Conservation (phyloP, 805 yeast genomes). For the Myxozyma lipomycoides region DNA sequence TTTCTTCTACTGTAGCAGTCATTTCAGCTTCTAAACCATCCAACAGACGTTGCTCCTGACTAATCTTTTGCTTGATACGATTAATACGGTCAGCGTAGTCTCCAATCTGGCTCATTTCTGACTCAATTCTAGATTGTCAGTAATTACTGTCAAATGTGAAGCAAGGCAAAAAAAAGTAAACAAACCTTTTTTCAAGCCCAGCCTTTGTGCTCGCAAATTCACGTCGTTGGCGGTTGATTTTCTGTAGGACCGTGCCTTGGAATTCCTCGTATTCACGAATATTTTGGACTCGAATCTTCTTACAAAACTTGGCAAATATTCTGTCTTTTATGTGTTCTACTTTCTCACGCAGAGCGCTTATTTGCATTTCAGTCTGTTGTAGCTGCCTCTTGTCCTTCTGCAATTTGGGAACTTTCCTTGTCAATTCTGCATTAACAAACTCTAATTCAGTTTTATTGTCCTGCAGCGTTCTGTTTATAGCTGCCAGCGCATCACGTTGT, state of each 20-base stretch:
- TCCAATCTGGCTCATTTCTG: constrained; percentile 57
- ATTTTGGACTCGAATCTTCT: constrained; percentile 48
- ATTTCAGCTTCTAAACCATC: constrained; percentile 39
- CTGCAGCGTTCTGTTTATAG: constrained; percentile 25
- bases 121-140: constrained; percentile 39
- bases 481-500: constrained; percentile 34
- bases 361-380: constrained; percentile 32
- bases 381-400: constrained; percentile 34
- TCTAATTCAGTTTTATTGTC: constrained; percentile 34
- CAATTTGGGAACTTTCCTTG: constrained; percentile 45
- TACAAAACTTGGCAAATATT: constrained; percentile 50
- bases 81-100: constrained; percentile 50
- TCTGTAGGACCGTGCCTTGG: constrained; percentile 46
- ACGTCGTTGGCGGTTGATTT: constrained; percentile 49
- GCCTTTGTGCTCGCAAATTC: constrained; percentile 56
- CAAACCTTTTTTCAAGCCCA: constrained; percentile 55
- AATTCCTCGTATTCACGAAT: constrained; percentile 67
- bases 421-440: constrained; percentile 19
- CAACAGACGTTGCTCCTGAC: constrained; percentile 40
- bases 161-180: not conserved
- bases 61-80: constrained; percentile 37
- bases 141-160: not conserved
- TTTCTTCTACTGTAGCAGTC: constrained; percentile 42
- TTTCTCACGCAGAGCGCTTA: constrained; percentile 42
- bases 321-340: constrained; percentile 29